A percentile compares a stretch with the other conserved stretches of the same genome.
Conservation (phyloP, 306 rosid genomes). For the Quercus aquifolioides region DNA sequence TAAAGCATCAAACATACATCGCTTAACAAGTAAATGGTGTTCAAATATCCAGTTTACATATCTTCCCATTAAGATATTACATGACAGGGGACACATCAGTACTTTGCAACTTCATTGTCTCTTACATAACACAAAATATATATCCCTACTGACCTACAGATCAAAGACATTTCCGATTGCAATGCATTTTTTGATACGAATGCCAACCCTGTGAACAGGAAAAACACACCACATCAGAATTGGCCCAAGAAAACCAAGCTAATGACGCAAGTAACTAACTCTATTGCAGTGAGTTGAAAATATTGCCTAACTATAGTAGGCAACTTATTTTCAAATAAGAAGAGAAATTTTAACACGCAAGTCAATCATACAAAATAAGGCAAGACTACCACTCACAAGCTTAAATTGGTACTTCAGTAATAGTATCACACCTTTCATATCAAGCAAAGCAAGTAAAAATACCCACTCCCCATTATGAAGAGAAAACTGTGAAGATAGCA, state of each 20-base stretch:
- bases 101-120: not conserved
- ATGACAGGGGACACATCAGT: not conserved
- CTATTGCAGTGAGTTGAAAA: not conserved
- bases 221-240: not conserved
- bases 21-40: not conserved
- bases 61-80: not conserved
- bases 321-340: not conserved
- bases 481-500: not conserved
- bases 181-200: not conserved
- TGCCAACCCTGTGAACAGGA: not conserved
- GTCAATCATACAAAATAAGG: not conserved
- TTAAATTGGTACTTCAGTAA: not conserved
- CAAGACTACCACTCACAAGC: no score
- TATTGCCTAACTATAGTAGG: not conserved
- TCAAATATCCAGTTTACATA: not conserved
- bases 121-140: not conserved
- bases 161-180: not conserved
- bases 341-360: no score
- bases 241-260: not conserved
- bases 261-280: not conserved
- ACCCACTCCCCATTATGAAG: not conserved
- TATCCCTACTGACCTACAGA: not conserved
- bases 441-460: not conserved
- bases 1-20: not conserved
- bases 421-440: not conserved